Conservation (phyloP, 495 filamentous ascomycete species). For the Chlorociboria aeruginascens region DNA sequence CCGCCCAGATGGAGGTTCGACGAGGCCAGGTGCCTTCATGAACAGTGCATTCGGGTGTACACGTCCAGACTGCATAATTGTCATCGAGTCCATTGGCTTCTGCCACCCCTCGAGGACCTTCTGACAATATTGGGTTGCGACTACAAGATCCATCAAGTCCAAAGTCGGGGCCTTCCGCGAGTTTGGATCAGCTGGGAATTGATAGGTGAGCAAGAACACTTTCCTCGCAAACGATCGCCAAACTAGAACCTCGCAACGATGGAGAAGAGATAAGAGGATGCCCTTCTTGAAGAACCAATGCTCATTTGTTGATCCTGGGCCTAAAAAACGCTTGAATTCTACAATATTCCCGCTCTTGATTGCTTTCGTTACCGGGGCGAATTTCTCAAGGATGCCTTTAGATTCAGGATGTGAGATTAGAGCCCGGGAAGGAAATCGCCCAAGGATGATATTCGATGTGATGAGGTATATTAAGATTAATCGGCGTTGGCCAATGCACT, state of each 20-base stretch:
- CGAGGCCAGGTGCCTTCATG: slow-evolving; percentile 21
- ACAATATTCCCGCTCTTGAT: slow-evolving; percentile 70
- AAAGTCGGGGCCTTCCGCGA: slow-evolving; percentile 44
- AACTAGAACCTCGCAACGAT: slow-evolving; percentile 65
- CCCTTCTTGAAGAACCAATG: slow-evolving; percentile 70
- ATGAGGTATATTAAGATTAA: slow-evolving; percentile 79
- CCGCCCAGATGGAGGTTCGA: slow-evolving; percentile 32
- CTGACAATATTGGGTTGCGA: slow-evolving; percentile 37
- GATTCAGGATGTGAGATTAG: slow-evolving; percentile 66
- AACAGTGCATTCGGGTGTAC: slow-evolving; percentile 14
- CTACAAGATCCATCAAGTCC: slow-evolving; percentile 40
- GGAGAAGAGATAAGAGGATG: slow-evolving; percentile 57
- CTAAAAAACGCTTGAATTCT: slow-evolving; percentile 56
- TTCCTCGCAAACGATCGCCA: slow-evolving; percentile 76
- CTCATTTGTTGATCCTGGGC: slow-evolving; percentile 27
- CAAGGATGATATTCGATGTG: slow-evolving; percentile 70
- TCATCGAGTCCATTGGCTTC: slow-evolving; percentile 15
- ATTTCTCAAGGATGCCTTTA: slow-evolving; percentile 52
- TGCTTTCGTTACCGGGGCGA: slow-evolving; percentile 60
- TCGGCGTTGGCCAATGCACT: slow-evolving; percentile 57
- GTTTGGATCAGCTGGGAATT: slow-evolving; percentile 38
- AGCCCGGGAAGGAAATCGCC: slow-evolving; percentile 60
- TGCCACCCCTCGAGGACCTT: slow-evolving; percentile 38
- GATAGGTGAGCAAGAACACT: slow-evolving; percentile 51
- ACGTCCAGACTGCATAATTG: slow-evolving; percentile 11